Conservation (phyloP, 768 basidiomycete genomes). For the Sutorius australiensis region DNA sequence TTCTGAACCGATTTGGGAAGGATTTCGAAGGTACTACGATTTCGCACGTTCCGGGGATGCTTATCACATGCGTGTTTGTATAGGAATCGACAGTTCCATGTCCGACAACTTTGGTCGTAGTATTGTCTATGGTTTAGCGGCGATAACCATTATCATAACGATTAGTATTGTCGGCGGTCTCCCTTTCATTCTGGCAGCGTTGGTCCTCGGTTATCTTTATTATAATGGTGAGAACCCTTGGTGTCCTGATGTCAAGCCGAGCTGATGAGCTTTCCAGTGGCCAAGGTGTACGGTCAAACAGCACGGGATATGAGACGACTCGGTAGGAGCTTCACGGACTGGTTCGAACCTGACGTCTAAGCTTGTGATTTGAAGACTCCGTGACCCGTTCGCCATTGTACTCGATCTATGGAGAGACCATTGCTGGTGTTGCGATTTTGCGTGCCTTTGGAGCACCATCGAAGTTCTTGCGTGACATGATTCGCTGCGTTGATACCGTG, state of each 20-base stretch:
- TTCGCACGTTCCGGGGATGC: no score
- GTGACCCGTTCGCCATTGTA: slow-evolving; percentile 47
- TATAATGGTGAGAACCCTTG: slow-evolving; percentile 53
- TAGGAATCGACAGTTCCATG: slow-evolving; percentile 77
- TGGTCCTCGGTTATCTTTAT: slow-evolving; percentile 58
- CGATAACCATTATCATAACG: slow-evolving; percentile 65
- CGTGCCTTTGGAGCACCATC: slow-evolving; percentile 88
- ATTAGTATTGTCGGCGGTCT: slow-evolving; percentile 76
- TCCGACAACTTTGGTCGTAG: slow-evolving; percentile 86
- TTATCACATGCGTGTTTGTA: slow-evolving; percentile 13
- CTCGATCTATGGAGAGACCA: slow-evolving; percentile 47
- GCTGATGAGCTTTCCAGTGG: slow-evolving; percentile 27
- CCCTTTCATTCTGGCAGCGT: slow-evolving; percentile 62
- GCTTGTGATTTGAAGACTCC: slow-evolving; percentile 32
- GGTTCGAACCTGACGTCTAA: background rate
- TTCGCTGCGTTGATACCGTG: slow-evolving; percentile 77
- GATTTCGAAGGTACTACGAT: slow-evolving; percentile 66
- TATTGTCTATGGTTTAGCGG: slow-evolving; percentile 65
- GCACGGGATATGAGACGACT: slow-evolving; percentile 81
- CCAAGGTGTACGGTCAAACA: slow-evolving; percentile 71
- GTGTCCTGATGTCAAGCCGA: background rate
- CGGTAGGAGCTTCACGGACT: slow-evolving; percentile 39
- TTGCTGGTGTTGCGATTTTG: slow-evolving; percentile 51
- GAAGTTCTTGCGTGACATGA: slow-evolving; percentile 82
- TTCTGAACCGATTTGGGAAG: slow-evolving; percentile 83